Evolutionary conservation across 805 yeast genomes (phyloP), one percentile per base, ranked within the genome.

Genomic region (Starmerella apis): DNA sequence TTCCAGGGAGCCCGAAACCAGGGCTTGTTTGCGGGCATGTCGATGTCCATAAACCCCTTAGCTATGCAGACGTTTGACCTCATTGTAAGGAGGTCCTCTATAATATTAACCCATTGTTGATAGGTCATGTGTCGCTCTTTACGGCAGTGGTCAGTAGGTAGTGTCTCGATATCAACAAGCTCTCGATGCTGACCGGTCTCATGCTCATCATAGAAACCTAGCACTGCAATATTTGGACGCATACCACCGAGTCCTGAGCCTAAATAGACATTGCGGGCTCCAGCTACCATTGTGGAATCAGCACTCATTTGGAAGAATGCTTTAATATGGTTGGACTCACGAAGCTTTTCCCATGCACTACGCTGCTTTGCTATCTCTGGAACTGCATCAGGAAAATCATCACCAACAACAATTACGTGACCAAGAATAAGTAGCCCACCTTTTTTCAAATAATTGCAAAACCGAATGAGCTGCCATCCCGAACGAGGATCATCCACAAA

Each of bases 221-320:
- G 53, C 0, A 92, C 94, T 0, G 96, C 86, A 47, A 92, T 88
- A 62, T 92, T 92, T 1, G 98, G 98, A 60, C 78, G 82, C 98
- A 92, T 92, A 11, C 96, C 96, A 7, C 99, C 99, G n/a, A 92
- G 70, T 0, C 99, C 99, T 2, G 95, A 83, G 0, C 96, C 96
- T 52, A 90, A 65, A 52, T 78, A 87, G 9, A 92, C 87, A 63
- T 90, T 90, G 54, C 98, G 72, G 0, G 86, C 94, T 23, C 98
- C 97, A 96, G 97, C 90, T 0, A 87, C 82, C 37, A 92, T 71
- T 1, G 83, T 75, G 0, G 95, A 88, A 0, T 95, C 94, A 10
- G 87, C 74, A 1, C 90, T 85, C 44, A 92, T 78, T 62, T 92
- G 98, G 6, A 92, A 92, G 72, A 92, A 92, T 0, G 96, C 97